These are phyloP conservation scores for Metschnikowia noctiluminum DNA, from an alignment of 805 yeast species.

Conservation along the genomic window DNA sequence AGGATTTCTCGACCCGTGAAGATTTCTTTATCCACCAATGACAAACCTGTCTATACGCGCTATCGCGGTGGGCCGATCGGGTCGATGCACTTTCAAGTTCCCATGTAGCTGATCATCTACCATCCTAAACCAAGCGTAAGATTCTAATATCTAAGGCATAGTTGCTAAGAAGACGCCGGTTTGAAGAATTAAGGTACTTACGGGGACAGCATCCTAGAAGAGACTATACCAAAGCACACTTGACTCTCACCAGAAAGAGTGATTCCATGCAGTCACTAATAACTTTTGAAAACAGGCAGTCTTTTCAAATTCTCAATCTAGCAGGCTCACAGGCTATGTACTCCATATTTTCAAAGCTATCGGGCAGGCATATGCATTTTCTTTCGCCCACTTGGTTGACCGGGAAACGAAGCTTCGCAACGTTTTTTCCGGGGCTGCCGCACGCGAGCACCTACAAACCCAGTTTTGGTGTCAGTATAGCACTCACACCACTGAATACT, in stretches of 20 bases:
- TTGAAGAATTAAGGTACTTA: too few species aligned
- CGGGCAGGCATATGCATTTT: neutral
- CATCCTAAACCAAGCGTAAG: too few species aligned
- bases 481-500: neutral
- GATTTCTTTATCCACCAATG: neutral
- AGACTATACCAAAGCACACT: too few species aligned
- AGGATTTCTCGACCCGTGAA: neutral
- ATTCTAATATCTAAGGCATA: too few species aligned
- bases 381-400: conserved; percentile 2
- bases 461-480: neutral
- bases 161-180: too few species aligned
- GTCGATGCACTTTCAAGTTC: neutral
- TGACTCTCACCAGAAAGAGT: too few species aligned
- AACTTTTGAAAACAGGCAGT: too few species aligned
- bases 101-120: too few species aligned
- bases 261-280: too few species aligned
- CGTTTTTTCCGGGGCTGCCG: conserved; percentile 3
- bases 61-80: conserved; percentile 1
- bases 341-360: neutral
- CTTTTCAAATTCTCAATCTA: too few species aligned
- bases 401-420: conserved; percentile 3
- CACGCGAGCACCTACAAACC: conserved; percentile 1
- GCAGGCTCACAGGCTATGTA: too few species aligned
- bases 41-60: conserved; percentile 2
- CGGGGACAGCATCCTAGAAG: too few species aligned